These are phyloP conservation scores for Apium graveolens DNA, from an alignment of 129 eudicot species.

Conservation along the genomic window DNA sequence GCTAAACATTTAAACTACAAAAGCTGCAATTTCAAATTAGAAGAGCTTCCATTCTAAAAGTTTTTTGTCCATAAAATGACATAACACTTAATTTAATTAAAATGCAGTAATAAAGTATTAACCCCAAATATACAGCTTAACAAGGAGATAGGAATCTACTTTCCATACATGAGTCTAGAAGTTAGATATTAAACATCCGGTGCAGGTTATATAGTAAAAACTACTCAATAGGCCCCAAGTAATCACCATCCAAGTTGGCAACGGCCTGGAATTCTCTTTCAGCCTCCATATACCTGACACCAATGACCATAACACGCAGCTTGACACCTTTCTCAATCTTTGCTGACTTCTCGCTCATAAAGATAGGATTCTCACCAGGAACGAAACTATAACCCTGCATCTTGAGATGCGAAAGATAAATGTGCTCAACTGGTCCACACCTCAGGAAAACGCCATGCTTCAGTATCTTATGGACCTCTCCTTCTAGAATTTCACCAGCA, in stretches of 20 bases:
- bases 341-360: slow-evolving; percentile 36
- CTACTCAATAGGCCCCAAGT: slow-evolving; percentile 52
- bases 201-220: not conserved
- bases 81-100: not conserved
- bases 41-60: not conserved
- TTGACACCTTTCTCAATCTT: slow-evolving; percentile 55
- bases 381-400: slow-evolving; percentile 52
- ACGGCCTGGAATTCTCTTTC: slow-evolving; percentile 60
- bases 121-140: not conserved
- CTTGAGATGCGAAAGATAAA: slow-evolving; percentile 43
- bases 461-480: slow-evolving; percentile 46
- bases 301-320: slow-evolving; percentile 44
- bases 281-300: slow-evolving; percentile 52
- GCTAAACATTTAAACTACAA: not conserved
- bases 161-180: not conserved
- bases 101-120: not conserved
- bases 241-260: slow-evolving; percentile 56
- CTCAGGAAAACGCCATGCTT: slow-evolving; percentile 65
- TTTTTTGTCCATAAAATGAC: not conserved
- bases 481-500: slow-evolving; percentile 55
- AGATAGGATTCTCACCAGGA: slow-evolving; percentile 52
- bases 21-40: not conserved
- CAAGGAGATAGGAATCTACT: not conserved
- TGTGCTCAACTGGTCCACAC: slow-evolving; percentile 61
- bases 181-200: not conserved